These are phyloP conservation scores for Sclerotinia spermophila DNA, from an alignment of 2,329 filamentous ascomycete species.

Conservation along the genomic window DNA sequence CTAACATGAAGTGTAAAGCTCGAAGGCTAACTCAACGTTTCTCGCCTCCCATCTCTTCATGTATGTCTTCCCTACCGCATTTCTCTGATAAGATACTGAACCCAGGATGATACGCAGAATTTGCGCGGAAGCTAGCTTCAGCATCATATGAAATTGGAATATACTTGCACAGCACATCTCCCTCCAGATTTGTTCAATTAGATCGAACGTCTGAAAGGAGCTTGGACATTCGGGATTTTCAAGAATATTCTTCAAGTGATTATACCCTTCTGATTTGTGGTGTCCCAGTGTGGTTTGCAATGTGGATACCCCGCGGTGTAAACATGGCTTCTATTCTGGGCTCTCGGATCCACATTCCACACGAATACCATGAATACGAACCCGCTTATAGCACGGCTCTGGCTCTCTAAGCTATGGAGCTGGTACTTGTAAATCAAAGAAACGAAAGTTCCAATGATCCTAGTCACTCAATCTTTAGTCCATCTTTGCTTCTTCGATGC, in stretches of 20 bases:
- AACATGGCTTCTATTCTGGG: background rate
- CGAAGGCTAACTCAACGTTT: background rate
- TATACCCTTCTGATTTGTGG: background rate
- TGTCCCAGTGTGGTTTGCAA: background rate
- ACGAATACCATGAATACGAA: background rate
- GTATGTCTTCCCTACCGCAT: background rate
- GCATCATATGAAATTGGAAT: background rate
- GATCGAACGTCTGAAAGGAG: accelerated
- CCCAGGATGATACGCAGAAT: too few relatives aligned
- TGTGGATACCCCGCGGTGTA: background rate
- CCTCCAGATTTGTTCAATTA: background rate
- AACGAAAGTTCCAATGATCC: background rate
- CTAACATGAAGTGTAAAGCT: background rate
- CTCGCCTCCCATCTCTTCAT: background rate
- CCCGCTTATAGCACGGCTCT: background rate
- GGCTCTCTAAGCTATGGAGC: background rate
- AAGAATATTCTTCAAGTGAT: background rate
- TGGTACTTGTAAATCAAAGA: background rate
- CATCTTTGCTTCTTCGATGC: background rate
- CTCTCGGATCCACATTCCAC: background rate
- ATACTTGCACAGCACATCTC: background rate
- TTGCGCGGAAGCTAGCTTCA: background rate
- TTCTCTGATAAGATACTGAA: background rate
- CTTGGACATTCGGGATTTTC: background rate
- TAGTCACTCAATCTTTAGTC: background rate